A percentile compares a stretch with the other conserved stretches of the same genome.
These are phyloP conservation scores for Russula virescens DNA, from an alignment of 768 basidiomycete genomes.

Conservation along the genomic window DNA sequence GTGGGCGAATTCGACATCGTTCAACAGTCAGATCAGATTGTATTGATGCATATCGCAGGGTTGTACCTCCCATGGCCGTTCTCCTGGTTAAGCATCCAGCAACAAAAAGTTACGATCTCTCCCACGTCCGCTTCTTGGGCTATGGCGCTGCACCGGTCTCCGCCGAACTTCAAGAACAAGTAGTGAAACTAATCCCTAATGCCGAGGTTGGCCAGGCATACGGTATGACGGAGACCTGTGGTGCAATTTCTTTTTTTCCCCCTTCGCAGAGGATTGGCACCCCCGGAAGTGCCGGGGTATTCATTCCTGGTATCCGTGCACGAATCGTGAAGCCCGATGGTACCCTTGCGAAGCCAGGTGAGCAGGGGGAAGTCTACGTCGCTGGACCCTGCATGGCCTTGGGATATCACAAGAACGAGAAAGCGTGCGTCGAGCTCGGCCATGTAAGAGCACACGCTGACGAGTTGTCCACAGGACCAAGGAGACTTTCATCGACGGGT, in stretches of 20 bases:
- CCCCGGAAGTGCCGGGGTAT: conserved; percentile 42
- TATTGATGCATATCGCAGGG: conserved; percentile 3
- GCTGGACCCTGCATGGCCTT: conserved; percentile 36
- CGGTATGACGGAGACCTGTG: conserved; percentile 64
- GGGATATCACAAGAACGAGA: conserved; percentile 45
- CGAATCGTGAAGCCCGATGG: conserved; percentile 51
- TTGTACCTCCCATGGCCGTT: conserved; percentile 30
- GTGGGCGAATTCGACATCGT: background rate
- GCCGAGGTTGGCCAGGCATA: conserved; percentile 54
- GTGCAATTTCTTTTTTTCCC: conserved; percentile 47
- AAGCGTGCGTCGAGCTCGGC: conserved; percentile 43
- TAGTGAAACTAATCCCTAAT: conserved; percentile 46
- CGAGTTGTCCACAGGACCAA: conserved; percentile 41
- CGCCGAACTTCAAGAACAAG: conserved; percentile 32
- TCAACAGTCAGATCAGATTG: background rate
- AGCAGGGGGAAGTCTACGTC: conserved; percentile 53
- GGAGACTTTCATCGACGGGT: conserved; percentile 66
- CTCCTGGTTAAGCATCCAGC: conserved; percentile 28
- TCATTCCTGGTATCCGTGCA: conserved; percentile 46
- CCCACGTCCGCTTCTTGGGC: conserved; percentile 25
- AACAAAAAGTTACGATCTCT: conserved; percentile 30
- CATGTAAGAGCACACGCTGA: background rate
- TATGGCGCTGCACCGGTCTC: conserved; percentile 33
- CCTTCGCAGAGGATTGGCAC: conserved; percentile 42
- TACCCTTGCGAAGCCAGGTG: conserved; percentile 43